A percentile compares a stretch with the other conserved stretches of the same genome.
Conservation (phyloP, 345 rosid genomes). For the Rhodomyrtus tomentosa region DNA sequence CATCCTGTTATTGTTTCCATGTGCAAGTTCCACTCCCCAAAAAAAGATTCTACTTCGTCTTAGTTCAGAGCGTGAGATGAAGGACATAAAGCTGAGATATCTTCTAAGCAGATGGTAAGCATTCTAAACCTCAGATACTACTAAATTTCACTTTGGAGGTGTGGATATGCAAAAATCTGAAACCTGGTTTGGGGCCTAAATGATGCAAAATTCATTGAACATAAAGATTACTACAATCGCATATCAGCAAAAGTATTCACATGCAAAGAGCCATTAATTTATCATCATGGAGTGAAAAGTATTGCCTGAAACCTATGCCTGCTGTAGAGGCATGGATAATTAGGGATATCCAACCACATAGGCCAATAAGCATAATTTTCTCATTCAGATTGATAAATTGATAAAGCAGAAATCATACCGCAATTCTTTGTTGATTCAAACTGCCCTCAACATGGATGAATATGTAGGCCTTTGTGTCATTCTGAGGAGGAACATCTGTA, state of each 20-base stretch:
- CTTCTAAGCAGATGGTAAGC: background rate
- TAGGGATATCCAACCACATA: background rate
- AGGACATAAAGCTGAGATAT: background rate
- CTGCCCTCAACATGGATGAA: conserved; percentile 99
- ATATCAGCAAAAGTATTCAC: background rate
- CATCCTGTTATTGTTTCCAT: background rate
- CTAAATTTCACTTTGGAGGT: background rate
- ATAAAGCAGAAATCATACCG: conserved; percentile 46
- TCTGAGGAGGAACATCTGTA: conserved; percentile 86
- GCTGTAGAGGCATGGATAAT: background rate
- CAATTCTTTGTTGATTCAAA: conserved; percentile 96
- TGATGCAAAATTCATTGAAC: background rate
- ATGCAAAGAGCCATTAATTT: background rate
- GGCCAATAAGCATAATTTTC: background rate
- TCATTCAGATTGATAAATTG: background rate
- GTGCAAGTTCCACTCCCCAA: background rate
- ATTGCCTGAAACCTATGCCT: background rate
- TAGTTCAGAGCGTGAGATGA: background rate
- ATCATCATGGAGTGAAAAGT: background rate
- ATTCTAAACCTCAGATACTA: background rate
- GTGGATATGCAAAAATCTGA: background rate
- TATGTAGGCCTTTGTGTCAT: conserved; percentile 90
- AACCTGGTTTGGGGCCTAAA: background rate
- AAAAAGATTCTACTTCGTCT: background rate
- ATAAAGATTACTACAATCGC: background rate